Conservation (phyloP, 116 monocot genomes). For the Posidonia oceanica region DNA sequence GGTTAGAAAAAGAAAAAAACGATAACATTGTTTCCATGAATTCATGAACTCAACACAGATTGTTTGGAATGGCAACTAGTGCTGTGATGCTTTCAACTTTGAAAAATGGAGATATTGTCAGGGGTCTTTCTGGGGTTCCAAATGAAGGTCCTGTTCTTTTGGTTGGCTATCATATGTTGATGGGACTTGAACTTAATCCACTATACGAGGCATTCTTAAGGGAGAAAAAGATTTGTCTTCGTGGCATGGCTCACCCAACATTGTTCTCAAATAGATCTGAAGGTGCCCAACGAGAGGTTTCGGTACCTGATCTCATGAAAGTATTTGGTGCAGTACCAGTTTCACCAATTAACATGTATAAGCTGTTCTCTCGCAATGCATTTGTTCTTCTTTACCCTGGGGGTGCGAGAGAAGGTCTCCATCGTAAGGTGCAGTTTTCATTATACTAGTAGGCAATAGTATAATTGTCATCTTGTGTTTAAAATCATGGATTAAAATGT, state of each 20-base stretch:
- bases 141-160: slow-evolving; percentile 76
- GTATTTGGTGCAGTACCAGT: slow-evolving; percentile 76
- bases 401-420: slow-evolving; percentile 88
- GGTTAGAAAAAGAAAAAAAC: no score
- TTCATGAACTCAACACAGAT: slow-evolving; percentile 22
- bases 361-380: slow-evolving; percentile 44
- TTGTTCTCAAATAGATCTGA: slow-evolving; percentile 31
- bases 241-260: slow-evolving; percentile 75
- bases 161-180: slow-evolving; percentile 83
- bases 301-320: slow-evolving; percentile 33
- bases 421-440: slow-evolving; percentile 60
- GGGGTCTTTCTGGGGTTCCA: slow-evolving; percentile 76
- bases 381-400: slow-evolving; percentile 96
- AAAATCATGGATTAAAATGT: no score
- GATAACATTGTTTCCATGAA: neutral
- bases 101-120: slow-evolving; percentile 51
- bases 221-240: slow-evolving; percentile 49
- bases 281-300: slow-evolving; percentile 26
- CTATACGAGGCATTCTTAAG: slow-evolving; percentile 64
- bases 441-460: neutral
- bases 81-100: slow-evolving; percentile 71
- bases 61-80: slow-evolving; percentile 36
- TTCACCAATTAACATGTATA: slow-evolving; percentile 61
- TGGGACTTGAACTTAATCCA: slow-evolving; percentile 57
- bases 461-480: no score